Evolutionary conservation across 2,329 filamentous ascomycete genomes (phyloP), one percentile per base, ranked within the genome.

Genomic region (Colletotrichum paranaense): DNA sequence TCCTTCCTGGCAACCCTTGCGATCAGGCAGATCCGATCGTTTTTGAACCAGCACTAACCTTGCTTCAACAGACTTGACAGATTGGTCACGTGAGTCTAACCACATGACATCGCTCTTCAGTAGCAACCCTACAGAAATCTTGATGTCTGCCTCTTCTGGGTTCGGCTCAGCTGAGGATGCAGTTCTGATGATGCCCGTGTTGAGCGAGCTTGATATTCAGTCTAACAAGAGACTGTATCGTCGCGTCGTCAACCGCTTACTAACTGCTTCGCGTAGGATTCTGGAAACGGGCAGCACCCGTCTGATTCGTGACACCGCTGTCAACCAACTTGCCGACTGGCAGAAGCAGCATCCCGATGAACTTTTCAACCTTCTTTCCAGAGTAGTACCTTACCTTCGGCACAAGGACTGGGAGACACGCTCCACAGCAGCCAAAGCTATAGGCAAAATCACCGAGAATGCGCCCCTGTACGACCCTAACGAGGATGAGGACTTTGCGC

Each of bases 261-360:
- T 76, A 12, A 78, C 56, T 49, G 46, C 11, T n/a, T 64, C 52
- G 66, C 70, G 64, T 82, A 98, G 95, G 76, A 91, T 99, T 81
- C 92, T 99, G 78, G 97, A 99, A 88, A 98, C 97, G 71, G 97
- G 97, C 78, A 98, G 96, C 85, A 99, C 97, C 74, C 93, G 93
- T 81, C 88, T 99, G 77, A 98, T 99, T 81, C 93, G 97, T 77
- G 97, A 98, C 81, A 99, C 97, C 75, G 97, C 97, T 75, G 97
- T 97, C 75, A 95, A 97, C 80, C 97, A 99, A 85, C 89, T 99
- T 75, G 97, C 95, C 75, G 97, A 99, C 84, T 97, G 98, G 83
- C 97, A 99, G 84, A 98, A 98, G 82, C 94, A 97, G 82, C 97
- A 98, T 79, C 97, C 97, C 0, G 96, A 99, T 84, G 97, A 99